These are phyloP conservation scores for Fusarium concolor DNA, from an alignment of 2,329 filamentous ascomycete species.

Conservation along the genomic window DNA sequence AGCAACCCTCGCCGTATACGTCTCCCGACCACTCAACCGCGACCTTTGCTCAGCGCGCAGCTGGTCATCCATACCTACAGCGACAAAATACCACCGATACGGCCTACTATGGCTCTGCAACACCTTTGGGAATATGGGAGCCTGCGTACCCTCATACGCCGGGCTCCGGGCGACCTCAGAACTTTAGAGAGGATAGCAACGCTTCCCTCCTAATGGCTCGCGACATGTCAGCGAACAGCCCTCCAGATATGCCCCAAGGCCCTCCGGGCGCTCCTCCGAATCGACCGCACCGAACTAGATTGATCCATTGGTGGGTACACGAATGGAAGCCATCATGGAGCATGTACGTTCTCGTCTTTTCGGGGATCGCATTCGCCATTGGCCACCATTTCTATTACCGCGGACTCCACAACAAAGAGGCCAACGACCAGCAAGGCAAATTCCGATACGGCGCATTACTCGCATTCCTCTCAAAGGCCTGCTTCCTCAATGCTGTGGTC, in stretches of 20 bases:
- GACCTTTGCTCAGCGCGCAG: constrained; percentile 27
- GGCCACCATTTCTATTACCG: constrained; percentile 44
- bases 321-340: constrained; percentile 44
- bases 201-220: constrained; percentile 30
- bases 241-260: constrained; percentile 11
- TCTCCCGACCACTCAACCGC: constrained; percentile 23
- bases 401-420: constrained; percentile 31
- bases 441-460: constrained; percentile 40
- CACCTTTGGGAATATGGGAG: constrained; percentile 37
- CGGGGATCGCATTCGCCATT: constrained; percentile 40
- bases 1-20: constrained; percentile 13
- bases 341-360: constrained; percentile 41
- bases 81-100: constrained; percentile 29
- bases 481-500: constrained; percentile 42
- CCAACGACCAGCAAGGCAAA: constrained; percentile 38
- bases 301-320: constrained; percentile 30
- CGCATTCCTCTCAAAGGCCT: constrained; percentile 44
- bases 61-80: constrained; percentile 16
- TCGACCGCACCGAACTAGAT: background rate
- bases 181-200: constrained; percentile 31
- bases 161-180: constrained; percentile 15
- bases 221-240: background rate
- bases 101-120: constrained; percentile 30
- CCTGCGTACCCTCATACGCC: constrained; percentile 16
- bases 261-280: background rate